phyloP scores from a whole-genome alignment of 805 yeast genomes.

The Kazachstania bromeliacearum region DNA sequence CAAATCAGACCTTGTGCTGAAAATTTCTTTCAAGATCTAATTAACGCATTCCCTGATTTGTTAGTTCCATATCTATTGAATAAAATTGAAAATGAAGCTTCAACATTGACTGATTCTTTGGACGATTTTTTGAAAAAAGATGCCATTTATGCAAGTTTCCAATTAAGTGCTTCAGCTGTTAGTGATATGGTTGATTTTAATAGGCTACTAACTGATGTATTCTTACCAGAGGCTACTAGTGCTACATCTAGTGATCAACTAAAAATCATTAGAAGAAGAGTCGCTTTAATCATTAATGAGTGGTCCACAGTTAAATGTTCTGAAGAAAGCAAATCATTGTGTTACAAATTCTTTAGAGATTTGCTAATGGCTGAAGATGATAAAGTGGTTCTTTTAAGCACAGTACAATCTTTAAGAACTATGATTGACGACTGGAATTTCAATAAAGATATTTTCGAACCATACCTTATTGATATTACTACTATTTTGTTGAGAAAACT shows the following conservation, averaged over 20 bases:
- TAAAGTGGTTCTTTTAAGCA: slow-evolving; percentile 69
- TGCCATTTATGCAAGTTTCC: slow-evolving; percentile 74
- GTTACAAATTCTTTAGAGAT: slow-evolving; percentile 48
- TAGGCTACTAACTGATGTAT: slow-evolving; percentile 44
- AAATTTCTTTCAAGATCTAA: slow-evolving; percentile 67
- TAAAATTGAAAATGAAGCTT: slow-evolving; percentile 41
- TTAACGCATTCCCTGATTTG: slow-evolving; percentile 49
- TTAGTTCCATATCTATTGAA: slow-evolving; percentile 47
- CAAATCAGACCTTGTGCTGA: slow-evolving; percentile 84
- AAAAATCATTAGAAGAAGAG: slow-evolving; percentile 63
- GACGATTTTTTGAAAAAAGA: slow-evolving; percentile 62
- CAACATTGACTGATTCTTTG: slow-evolving; percentile 23
- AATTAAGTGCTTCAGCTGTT: slow-evolving; percentile 60
- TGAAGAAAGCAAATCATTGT: slow-evolving; percentile 42
- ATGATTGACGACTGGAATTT: slow-evolving; percentile 85
- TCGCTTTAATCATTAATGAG: slow-evolving; percentile 65
- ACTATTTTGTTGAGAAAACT: slow-evolving; percentile 38
- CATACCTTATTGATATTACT: slow-evolving; percentile 49
- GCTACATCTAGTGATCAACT: slow-evolving; percentile 39
- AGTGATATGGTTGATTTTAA: slow-evolving; percentile 62
- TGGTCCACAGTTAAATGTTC: slow-evolving; percentile 70
- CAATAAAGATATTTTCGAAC: slow-evolving; percentile 54
- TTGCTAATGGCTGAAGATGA: slow-evolving; percentile 53
- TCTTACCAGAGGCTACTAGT: slow-evolving; percentile 50
- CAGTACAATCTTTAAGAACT: slow-evolving; percentile 57